These are phyloP conservation scores for Paracoccidioides lutzii DNA, from an alignment of 2,329 filamentous ascomycete genomes.

Conservation along the genomic window DNA sequence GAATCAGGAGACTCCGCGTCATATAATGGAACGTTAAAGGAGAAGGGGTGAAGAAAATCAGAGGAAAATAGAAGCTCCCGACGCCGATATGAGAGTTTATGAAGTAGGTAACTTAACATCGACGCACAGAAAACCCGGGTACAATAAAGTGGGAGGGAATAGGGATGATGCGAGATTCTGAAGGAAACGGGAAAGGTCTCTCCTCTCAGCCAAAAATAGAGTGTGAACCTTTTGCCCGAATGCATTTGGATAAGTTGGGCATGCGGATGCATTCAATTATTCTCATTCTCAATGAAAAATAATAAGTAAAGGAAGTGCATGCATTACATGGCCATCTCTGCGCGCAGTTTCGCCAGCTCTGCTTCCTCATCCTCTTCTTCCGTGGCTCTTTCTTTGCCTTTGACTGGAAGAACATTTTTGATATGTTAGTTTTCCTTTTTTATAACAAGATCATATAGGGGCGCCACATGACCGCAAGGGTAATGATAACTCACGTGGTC, in stretches of 20 bases:
- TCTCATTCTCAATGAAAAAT: neutral
- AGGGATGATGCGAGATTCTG: neutral
- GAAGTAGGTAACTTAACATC: neutral
- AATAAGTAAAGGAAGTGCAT: neutral
- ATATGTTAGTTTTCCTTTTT: constrained; percentile 5
- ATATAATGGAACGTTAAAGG: neutral
- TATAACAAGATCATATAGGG: neutral
- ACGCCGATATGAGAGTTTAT: neutral
- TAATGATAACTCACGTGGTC: constrained; percentile 52
- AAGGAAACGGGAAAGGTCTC: neutral
- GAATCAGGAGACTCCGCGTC: neutral
- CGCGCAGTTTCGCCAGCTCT: constrained; percentile 82
- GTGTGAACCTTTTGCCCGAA: neutral
- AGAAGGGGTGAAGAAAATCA: neutral
- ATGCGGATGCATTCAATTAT: neutral
- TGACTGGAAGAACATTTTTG: constrained; percentile 21
- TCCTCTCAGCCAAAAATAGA: neutral
- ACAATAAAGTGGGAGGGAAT: neutral
- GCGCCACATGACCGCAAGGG: neutral
- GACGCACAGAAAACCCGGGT: neutral
- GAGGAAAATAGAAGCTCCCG: neutral
- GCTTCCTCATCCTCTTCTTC: constrained; percentile 93
- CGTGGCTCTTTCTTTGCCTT: constrained; percentile 34
- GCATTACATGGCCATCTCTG: constrained; percentile 85
- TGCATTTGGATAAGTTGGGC: neutral